Evolutionary conservation across 1,139 yeast species (phyloP), one percentile per base, ranked within the genome.

Genomic region (Kodamaea alishanica): DNA sequence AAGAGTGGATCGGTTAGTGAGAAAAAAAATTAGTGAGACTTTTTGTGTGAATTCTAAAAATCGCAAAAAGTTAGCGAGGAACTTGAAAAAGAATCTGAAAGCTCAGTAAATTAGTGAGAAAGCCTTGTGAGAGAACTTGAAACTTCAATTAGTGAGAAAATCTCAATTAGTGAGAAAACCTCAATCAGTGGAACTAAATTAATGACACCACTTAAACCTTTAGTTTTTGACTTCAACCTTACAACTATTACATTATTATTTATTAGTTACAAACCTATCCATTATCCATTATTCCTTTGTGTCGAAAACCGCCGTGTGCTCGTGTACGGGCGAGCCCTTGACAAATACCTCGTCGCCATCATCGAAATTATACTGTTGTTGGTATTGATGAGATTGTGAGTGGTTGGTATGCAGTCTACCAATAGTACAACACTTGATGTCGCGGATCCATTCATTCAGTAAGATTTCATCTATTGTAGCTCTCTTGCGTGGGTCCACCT

Each of bases 381-480:
- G 37, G 8, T 34, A 29, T n/a, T 24, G 24, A 20, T 22, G 25
- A 15, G 33, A 20, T 9, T 32, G 30, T n/a, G 32, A 15, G 4
- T 15, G 20, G 4, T 28, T 24, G 30, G 26, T 12, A 24, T 31
- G 27, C 20, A 15, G 20, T 32, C 50, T 54, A 40, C 56, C 61
- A 41, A 69, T 45, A 5, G 76, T 71, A 51, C 77, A 71, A 47
- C 74, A 67, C 36, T 61, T 50, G 39, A 90, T 83, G n/a, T 69
- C 68, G 34, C 64, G 57, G 43, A 87, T 75, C 92, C 96, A 92
- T 25, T 73, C 78, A 56, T 87, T 94, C 7, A 65, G 62, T 50
- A 77, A 60, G 15, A 92, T 76, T 26, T 84, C 88, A 24, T 75
- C 76, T 56, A 92, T 63, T 0, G 83, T 69, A 2, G 92, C 86